Evolutionary conservation across 2,329 filamentous ascomycete species (phyloP).

Genomic region (Arthrobotrys conoides): DNA sequence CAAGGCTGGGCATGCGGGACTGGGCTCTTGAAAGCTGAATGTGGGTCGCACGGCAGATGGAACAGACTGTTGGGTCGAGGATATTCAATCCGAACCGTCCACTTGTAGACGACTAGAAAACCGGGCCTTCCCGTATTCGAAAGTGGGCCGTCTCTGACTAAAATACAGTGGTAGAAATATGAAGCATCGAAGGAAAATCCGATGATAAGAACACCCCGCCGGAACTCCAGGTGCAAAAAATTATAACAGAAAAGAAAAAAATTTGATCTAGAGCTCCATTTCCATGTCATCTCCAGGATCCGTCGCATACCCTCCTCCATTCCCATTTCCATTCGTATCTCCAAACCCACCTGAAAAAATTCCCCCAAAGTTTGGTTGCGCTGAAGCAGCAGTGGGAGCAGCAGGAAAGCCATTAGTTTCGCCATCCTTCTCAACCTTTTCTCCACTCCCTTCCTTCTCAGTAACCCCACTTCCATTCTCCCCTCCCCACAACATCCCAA

Average conservation of each 20-base stretch:
- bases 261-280: constrained; percentile 52
- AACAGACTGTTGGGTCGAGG: constrained; percentile 12
- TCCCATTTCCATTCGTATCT: constrained; percentile 19
- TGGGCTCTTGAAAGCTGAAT: constrained; percentile 44
- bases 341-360: constrained; percentile 30
- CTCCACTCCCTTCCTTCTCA: constrained; percentile 38
- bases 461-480: constrained; percentile 54
- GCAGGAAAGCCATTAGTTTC: constrained; percentile 1
- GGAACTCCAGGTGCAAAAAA: constrained; percentile 2
- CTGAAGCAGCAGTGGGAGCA: not conserved
- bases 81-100: constrained; percentile 7
- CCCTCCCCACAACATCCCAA: constrained; percentile 56
- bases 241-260: not conserved
- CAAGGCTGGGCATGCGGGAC: constrained; percentile 41
- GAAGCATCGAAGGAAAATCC: not conserved
- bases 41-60: constrained; percentile 54
- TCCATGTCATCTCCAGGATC: constrained; percentile 56
- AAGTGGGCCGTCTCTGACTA: not conserved
- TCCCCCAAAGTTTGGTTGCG: constrained; percentile 29
- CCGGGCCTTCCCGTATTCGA: not conserved
- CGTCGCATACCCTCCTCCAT: constrained; percentile 41
- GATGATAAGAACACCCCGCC: not conserved
- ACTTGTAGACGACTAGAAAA: constrained; percentile 9
- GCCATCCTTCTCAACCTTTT: constrained; percentile 10
- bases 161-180: not conserved